Conservation (phyloP, 2,329 filamentous ascomycete genomes). For the Alternaria sp. region DNA sequence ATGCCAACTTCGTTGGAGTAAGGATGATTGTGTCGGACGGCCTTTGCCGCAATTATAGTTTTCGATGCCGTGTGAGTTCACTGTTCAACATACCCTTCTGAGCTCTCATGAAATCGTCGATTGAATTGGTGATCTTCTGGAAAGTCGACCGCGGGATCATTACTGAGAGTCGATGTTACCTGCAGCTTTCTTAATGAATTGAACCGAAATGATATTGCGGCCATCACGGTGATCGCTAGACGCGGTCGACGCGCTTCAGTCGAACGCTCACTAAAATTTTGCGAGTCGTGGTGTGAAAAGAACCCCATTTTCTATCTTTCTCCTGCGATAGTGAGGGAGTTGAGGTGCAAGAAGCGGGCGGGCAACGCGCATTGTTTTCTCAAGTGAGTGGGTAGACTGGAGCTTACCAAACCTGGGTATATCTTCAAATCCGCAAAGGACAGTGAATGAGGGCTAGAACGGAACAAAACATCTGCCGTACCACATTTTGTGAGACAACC, state of each 20-base stretch:
- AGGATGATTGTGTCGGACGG: neutral
- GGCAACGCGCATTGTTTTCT: neutral
- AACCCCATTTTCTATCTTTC: neutral
- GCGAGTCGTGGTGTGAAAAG: too few relatives aligned
- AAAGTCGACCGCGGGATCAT: neutral
- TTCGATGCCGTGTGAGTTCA: slow-evolving; percentile 14
- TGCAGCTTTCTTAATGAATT: neutral
- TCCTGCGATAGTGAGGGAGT: neutral
- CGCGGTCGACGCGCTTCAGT: neutral
- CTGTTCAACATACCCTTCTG: slow-evolving; percentile 21
- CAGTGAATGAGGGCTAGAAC: neutral
- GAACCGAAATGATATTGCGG: neutral
- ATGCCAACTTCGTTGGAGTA: slow-evolving; percentile 20
- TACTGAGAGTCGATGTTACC: neutral
- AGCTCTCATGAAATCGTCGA: slow-evolving; percentile 9
- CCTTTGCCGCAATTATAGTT: slow-evolving; percentile 23
- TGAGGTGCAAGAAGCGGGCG: neutral
- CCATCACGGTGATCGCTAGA: neutral
- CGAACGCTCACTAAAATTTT: neutral
- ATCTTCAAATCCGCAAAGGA: neutral
- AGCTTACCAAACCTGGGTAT: neutral
- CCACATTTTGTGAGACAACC: neutral
- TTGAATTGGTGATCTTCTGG: neutral
- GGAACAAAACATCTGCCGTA: neutral
- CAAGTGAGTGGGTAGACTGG: neutral